phyloP scores from a whole-genome alignment of 106 monocot genomes.

The Phalaenopsis equestris region DNA sequence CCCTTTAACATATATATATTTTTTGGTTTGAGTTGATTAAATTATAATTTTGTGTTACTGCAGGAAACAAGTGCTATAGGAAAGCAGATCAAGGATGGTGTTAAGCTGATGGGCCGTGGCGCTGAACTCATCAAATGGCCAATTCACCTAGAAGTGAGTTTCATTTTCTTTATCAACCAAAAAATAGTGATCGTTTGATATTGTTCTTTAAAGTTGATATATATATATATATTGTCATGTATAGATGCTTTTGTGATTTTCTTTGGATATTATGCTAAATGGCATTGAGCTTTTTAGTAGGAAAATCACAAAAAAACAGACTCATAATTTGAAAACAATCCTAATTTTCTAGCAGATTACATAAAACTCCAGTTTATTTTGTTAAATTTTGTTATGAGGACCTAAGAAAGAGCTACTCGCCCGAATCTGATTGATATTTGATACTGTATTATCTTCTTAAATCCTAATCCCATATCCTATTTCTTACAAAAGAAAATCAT shows the following conservation, averaged over 20 bases:
- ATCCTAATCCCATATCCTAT: not conserved
- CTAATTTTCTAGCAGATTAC: not conserved
- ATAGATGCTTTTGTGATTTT: not conserved
- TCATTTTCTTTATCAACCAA: not conserved
- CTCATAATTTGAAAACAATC: not conserved
- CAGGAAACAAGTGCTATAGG: slow-evolving; percentile 66
- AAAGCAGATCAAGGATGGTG: slow-evolving; percentile 77
- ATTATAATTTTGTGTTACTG: not conserved
- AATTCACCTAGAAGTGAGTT: slow-evolving; percentile 63
- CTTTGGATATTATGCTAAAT: not conserved
- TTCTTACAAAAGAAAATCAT: not conserved
- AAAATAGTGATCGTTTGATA: not conserved
- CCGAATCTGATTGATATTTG: not conserved
- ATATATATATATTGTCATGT: not conserved
- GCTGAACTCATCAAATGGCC: slow-evolving; percentile 73
- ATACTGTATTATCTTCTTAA: not conserved
- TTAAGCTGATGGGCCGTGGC: slow-evolving; percentile 64
- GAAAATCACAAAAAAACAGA: not conserved
- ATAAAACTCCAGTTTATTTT: not conserved
- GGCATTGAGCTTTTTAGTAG: not conserved
- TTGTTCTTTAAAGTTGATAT: not conserved
- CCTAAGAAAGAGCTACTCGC: not conserved
- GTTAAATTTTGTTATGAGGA: not conserved
- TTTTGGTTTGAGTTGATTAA: not conserved
- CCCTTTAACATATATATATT: not conserved